Conservation (phyloP, 2,329 filamentous ascomycete species). For the Salinomyces thailandicus region DNA sequence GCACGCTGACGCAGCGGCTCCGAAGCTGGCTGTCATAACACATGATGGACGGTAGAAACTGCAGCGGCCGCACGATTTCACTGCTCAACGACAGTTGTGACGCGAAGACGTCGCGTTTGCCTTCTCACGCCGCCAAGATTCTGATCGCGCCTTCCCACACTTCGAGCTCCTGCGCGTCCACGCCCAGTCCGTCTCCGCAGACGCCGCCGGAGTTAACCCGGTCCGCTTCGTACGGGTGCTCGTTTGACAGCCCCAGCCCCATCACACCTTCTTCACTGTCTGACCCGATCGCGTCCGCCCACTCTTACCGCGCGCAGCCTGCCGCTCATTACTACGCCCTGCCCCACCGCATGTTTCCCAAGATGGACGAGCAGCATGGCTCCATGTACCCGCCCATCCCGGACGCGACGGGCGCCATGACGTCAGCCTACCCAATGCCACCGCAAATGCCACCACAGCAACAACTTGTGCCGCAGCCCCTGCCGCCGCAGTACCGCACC, state of each 20-base stretch:
- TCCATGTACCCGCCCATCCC: conserved; percentile 29
- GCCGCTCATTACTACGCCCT: conserved; percentile 7
- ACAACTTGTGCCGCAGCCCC: conserved; percentile 15
- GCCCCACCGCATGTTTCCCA: conserved; percentile 13
- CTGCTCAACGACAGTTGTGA: conserved; percentile 39
- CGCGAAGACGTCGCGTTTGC: conserved; percentile 6
- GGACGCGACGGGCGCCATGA: conserved; percentile 22
- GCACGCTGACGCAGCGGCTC: too few species aligned
- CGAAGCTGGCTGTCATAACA: conserved; percentile 22
- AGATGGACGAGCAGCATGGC: conserved; percentile 26
- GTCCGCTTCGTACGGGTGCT: too few species aligned
- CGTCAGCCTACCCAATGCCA: conserved; percentile 24
- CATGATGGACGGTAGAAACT: conserved; percentile 43
- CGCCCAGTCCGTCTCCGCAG: conserved; percentile 36
- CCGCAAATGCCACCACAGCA: conserved; percentile 10
- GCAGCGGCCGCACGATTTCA: conserved; percentile 40
- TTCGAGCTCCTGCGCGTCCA: conserved; percentile 36
- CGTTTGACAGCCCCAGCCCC: conserved; percentile 35
- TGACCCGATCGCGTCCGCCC: conserved; percentile 12
- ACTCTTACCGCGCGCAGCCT: conserved; percentile 12
- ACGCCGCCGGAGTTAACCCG: conserved; percentile 36
- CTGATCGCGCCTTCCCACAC: conserved; percentile 13
- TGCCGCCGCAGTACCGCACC: conserved; percentile 17
- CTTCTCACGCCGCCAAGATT: background rate
- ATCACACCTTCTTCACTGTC: conserved; percentile 34